These are phyloP conservation scores for Basidiobolus meristosporus DNA, from an alignment of 371 early-diverging fungal species.

Conservation along the genomic window DNA sequence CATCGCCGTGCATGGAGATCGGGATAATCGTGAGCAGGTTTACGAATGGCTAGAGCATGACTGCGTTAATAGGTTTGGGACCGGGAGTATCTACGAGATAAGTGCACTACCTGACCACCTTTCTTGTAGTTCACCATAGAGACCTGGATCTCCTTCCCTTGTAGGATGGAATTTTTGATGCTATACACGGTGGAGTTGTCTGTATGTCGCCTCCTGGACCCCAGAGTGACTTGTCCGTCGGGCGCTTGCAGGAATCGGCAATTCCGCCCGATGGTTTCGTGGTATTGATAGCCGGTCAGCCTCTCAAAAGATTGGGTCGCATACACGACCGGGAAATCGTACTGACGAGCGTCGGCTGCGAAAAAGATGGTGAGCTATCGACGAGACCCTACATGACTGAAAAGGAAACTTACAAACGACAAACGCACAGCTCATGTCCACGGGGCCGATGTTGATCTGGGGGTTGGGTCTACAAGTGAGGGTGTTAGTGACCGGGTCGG, in stretches of 20 bases:
- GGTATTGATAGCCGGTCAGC: conserved; percentile 34
- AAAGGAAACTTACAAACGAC: conserved; percentile 10
- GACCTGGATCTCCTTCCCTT: conserved; percentile 36
- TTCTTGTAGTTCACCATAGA: conserved; percentile 44
- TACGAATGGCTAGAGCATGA: conserved; percentile 35
- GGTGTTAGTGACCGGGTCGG: too few relatives aligned
- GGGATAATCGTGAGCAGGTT: conserved; percentile 49
- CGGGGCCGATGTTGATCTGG: conserved; percentile 35
- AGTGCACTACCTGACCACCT: conserved; percentile 20
- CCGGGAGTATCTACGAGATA: background rate
- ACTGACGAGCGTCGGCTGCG: conserved; percentile 19
- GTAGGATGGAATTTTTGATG: conserved; percentile 22
- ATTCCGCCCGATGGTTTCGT: conserved; percentile 37
- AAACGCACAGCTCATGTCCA: conserved; percentile 44
- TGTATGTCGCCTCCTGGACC: conserved; percentile 28
- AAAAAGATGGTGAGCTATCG: background rate
- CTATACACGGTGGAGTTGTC: conserved; percentile 32
- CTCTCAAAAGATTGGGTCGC: conserved; percentile 35
- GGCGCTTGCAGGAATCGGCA: conserved; percentile 49
- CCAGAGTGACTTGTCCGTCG: conserved; percentile 23
- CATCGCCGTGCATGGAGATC: conserved; percentile 15
- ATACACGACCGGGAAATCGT: conserved; percentile 33
- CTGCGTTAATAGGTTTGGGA: background rate
- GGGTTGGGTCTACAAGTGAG: conserved; percentile 20
- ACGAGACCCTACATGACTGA: background rate